Percentiles rank a stretch among this genome's conserved stretches.
Evolutionary conservation across 441 rosid species (phyloP).

Genomic region (Erodium moschatum): DNA sequence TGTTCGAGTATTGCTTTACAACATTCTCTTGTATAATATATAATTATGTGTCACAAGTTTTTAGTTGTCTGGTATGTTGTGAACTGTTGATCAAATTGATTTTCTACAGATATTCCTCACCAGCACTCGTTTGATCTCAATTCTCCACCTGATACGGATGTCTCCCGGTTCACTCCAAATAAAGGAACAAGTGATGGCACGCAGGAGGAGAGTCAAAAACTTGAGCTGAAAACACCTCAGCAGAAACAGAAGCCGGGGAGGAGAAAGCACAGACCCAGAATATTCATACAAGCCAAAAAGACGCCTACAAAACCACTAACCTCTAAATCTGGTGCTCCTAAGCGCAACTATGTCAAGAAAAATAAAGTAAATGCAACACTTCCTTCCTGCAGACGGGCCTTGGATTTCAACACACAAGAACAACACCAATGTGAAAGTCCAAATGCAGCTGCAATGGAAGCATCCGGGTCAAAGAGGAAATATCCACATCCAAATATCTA

Average conservation of each 20-base stretch:
- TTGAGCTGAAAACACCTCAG: conserved; percentile 22
- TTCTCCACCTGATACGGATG: conserved; percentile 22
- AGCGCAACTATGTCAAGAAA: conserved; percentile 41
- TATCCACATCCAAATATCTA: conserved; percentile 27
- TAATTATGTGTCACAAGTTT: too few relatives aligned
- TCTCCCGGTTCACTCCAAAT: neutral
- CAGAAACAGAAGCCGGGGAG: conserved; percentile 17
- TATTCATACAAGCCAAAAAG: conserved; percentile 19
- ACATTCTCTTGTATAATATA: too few relatives aligned
- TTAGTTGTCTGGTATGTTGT: too few relatives aligned
- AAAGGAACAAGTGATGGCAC: too few relatives aligned
- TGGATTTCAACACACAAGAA: conserved; percentile 33
- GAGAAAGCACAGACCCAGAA: conserved; percentile 26
- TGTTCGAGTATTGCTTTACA: too few relatives aligned
- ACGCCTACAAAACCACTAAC: neutral
- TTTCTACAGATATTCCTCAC: conserved; percentile 12
- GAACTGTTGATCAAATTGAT: conserved; percentile 11
- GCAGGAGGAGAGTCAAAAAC: conserved; percentile 10
- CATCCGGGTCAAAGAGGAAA: conserved; percentile 26
- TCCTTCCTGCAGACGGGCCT: conserved; percentile 38
- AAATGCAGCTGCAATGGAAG: conserved; percentile 22
- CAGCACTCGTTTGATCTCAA: conserved; percentile 27
- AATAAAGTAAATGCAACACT: conserved; percentile 27
- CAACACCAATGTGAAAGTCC: conserved; percentile 20
- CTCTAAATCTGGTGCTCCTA: conserved; percentile 17